Evolutionary conservation across 768 basidiomycete species (phyloP), one percentile per base, ranked within the genome.

Genomic region (Trametes cingulata): DNA sequence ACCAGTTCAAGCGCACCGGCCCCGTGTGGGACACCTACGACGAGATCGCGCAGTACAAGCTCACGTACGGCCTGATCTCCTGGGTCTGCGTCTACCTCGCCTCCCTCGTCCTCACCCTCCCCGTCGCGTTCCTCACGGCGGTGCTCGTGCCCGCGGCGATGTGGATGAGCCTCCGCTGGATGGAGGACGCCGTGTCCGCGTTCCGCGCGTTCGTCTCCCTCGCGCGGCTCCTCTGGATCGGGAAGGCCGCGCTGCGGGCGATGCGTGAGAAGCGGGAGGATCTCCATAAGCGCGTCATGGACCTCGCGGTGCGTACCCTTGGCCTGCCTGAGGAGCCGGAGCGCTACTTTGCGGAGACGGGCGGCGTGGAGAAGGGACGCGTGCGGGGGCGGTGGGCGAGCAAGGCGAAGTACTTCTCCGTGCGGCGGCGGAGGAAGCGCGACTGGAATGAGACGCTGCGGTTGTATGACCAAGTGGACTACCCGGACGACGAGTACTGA

Each of bases 121-220:
- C 85, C 2, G 72, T 89, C 62, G 79, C 84, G 8, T 68, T 72
- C 10, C 68, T 91, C 55, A 88, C 88, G 4, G 67, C 80, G 25
- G 68, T 86, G 52, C 67, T 85, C 27, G 81, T 93, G 6, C 93
- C 92, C 2, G 77, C 80, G 5, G 67, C 87, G 64, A 93, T 95
- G 93, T 95, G 93, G 93, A 86, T 94, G 77, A 82, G 89, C 17
- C 77, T 95, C 60, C 85, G 93, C 51, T 95, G 92, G 91, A 77
- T 91, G 40, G 93, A 95, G 69, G 93, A 95, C 65, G 85, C 87
- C 1, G 79, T 92, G 3, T 83, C 91, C 0, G 84, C 91, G 4
- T 86, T 89, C 68, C 85, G 93, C 42, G 93, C 93, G 3, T 82
- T 88, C 62, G 74, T 78, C 0, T 77, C 86, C 1, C 80, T 95